Evolutionary conservation across 257 asterid genomes (phyloP), one percentile per base, ranked within the genome.

Genomic region (Nicotiana noctiflora): DNA sequence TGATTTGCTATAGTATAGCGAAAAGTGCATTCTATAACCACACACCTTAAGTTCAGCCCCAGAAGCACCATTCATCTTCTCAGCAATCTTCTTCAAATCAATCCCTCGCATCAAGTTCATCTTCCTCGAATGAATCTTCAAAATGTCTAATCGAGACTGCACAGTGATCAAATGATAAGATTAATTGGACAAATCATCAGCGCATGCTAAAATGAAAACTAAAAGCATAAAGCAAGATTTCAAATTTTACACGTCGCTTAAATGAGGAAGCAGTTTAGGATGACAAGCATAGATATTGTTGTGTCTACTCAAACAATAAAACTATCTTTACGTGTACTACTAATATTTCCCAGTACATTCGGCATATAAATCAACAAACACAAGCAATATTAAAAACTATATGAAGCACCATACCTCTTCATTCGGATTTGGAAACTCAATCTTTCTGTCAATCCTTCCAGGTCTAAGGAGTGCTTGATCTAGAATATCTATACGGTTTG

Each of bases 401-500:
- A 40, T 40, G 56, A 51, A 51, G 56, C 56, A 51, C 56, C 74
- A 32, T 75, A 93, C 98, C 75, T 91, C 98, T 87, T 83, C 98
- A 77, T 91, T 93, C 72, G 97, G 98, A 88, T 92, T 93, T 25
- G 98, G 98, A 84, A 93, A 93, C 80, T 93, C 97, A 76, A 93
- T 93, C 84, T 93, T 93, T 86, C 97, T 85, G 84, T 93, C 96
- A 72, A 93, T 93, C 84, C 98, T 89, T 81, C 98, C 98, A 57
- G 96, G 97, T 84, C 97, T 90, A 61, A 93, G 97, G 81, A 93
- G 97, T 46, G 97, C 98, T 49, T 92, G 96, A 85, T 93, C 98
- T 82, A 92, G 88, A 84, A 93, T 92, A 85, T 92, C 98, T 82
- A 93, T 92, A 66, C 96, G 88, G 84, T 93, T 93, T 79, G 98